Conservation (phyloP, 2,329 filamentous ascomycete genomes). For the Aspergillus tanneri region DNA sequence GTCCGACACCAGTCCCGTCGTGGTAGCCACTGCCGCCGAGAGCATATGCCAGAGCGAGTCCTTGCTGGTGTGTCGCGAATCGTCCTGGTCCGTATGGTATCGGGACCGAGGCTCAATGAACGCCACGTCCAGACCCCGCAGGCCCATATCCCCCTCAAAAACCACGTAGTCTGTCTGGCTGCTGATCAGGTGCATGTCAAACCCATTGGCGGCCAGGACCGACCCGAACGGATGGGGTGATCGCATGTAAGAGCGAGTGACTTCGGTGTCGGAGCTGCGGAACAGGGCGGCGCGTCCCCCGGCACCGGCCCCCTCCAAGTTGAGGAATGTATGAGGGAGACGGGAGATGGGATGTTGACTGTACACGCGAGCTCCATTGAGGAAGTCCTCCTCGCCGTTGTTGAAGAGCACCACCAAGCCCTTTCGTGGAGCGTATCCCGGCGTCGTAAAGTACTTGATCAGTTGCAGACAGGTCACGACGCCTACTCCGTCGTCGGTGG, state of each 20-base stretch:
- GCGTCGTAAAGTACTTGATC: constrained; percentile 77
- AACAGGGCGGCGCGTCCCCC: constrained; percentile 87
- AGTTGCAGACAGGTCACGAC: constrained; percentile 84
- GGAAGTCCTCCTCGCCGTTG: constrained; percentile 91
- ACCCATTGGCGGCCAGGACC: constrained; percentile 79
- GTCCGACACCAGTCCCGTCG: constrained; percentile 68
- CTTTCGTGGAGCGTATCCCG: constrained; percentile 69
- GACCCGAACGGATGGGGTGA: constrained; percentile 77
- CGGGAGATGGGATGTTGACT: constrained; percentile 76
- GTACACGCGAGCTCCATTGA: constrained; percentile 84
- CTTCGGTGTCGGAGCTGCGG: constrained; percentile 80
- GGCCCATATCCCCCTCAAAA: constrained; percentile 72
- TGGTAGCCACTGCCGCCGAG: constrained; percentile 74
- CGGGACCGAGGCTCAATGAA: constrained; percentile 83
- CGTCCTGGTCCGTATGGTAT: constrained; percentile 91
- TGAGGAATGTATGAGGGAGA: constrained; percentile 84
- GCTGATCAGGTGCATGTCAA: constrained; percentile 71
- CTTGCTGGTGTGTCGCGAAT: constrained; percentile 68
- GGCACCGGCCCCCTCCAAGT: constrained; percentile 91
- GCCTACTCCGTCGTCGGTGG: constrained; percentile 90
- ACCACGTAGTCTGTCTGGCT: constrained; percentile 90
- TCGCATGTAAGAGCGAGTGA: constrained; percentile 73
- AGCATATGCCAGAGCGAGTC: constrained; percentile 91
- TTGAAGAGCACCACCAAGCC: constrained; percentile 86
- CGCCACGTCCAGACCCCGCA: constrained; percentile 86